phyloP scores from a whole-genome alignment of 805 yeast species.

The Metschnikowia matae region DNA sequence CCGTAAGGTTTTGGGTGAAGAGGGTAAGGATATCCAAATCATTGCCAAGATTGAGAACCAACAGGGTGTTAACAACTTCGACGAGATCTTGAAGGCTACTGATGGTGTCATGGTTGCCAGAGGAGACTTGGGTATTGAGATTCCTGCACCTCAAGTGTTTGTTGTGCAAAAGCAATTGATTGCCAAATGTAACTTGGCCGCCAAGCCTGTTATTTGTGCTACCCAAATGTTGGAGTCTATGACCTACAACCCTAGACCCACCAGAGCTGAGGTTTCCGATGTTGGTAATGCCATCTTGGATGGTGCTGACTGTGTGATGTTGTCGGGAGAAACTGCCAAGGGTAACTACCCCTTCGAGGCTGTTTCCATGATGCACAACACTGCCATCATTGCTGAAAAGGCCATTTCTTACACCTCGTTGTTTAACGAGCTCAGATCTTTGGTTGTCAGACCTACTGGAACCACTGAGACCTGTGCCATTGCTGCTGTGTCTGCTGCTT shows the following conservation, averaged over 20 bases:
- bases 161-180: conserved; percentile 98
- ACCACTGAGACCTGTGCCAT: conserved; percentile 96
- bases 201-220: conserved; percentile 99
- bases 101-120: conserved; percentile 99
- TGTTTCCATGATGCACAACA: conserved; percentile 98
- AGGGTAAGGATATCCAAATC: conserved; percentile 93
- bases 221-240: conserved; percentile 99
- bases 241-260: conserved; percentile 99
- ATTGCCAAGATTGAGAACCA: conserved; percentile 98
- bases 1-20: conserved; percentile 94
- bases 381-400: conserved; percentile 92
- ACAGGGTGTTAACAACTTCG: conserved; percentile 99
- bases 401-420: conserved; percentile 84
- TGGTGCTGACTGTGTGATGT: conserved; percentile 99
- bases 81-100: conserved; percentile 87
- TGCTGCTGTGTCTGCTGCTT: conserved; percentile 94
- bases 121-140: conserved; percentile 99
- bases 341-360: conserved; percentile 98
- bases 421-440: conserved; percentile 83
- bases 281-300: conserved; percentile 99
- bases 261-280: conserved; percentile 99
- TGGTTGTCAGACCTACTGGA: conserved; percentile 83
- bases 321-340: conserved; percentile 99
- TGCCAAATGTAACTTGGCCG: conserved; percentile 98
- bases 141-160: conserved; percentile 98